Evolutionary conservation across 2,329 filamentous ascomycete genomes (phyloP), one percentile per base, ranked within the genome.

Genomic region (Exophiala bonariae): DNA sequence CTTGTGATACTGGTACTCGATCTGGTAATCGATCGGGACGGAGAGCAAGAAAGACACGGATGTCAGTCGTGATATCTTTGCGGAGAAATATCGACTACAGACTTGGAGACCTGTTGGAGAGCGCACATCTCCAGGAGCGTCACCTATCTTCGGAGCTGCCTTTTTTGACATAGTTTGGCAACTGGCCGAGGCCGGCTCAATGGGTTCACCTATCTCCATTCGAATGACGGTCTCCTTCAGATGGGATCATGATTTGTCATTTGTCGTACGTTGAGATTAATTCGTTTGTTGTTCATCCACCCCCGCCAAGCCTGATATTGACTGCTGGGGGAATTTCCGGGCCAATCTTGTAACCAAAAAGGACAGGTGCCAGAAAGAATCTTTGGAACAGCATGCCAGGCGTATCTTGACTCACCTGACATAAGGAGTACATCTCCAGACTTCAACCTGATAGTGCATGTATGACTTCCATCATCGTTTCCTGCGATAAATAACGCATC

Each of bases 321-420:
- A 4, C 55, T 50, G 14, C 56, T 49, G 23, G 57, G 51, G 33
- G 71, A 66, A 2, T 75, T 74, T 8, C 66, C 73, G 7, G 91
- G 91, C 91, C 91, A 97, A 33, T 85, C 73, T 47, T 75, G 70
- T 40, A 97, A 67, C 66, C 84, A 87, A 0, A 71, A 71, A 0
- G 92, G 92, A 67, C 91, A 97, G 0, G 89, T 95, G 1, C 73
- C 80, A 37, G 82, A 78, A 28, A 96, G 63, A 10, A 97, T 85
- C 65, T 91, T 93, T 4, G 93, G 91, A 10, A 97, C 90, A 10
- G 88, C 91, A 70, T 97, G 93, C 92, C 92, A 97, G 2, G 92
- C 91, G 68, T 89, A 95, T 34, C 93, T 78, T 3, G 88, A 86
- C 48, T 82, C 76, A 16, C 86, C 80, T 40, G 81, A 84, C 92